Conservation (phyloP, 2,329 filamentous ascomycete species). For the Fusarium dlaminii region DNA sequence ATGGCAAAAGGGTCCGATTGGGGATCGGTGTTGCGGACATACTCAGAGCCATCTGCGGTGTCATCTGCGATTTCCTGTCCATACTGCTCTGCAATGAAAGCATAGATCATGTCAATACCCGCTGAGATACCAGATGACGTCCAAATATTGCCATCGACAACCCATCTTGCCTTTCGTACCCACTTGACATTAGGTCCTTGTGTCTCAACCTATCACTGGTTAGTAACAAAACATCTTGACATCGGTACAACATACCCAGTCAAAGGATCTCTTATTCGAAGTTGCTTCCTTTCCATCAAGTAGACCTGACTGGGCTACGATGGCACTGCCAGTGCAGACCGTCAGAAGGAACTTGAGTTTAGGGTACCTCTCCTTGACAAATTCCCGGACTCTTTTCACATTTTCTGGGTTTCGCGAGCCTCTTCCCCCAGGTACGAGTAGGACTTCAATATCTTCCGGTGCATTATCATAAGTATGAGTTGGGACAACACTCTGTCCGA, state of each 20-base stretch:
- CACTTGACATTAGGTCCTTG: slow-evolving; percentile 60
- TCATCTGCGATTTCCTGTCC: slow-evolving; percentile 59
- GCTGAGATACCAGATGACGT: slow-evolving; percentile 66
- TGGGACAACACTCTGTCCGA: slow-evolving; percentile 46
- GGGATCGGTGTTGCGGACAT: slow-evolving; percentile 62
- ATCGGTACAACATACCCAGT: slow-evolving; percentile 11
- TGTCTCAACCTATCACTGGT: slow-evolving; percentile 44
- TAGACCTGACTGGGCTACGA: slow-evolving; percentile 64
- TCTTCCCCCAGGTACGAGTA: slow-evolving; percentile 52
- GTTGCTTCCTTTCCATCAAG: slow-evolving; percentile 67
- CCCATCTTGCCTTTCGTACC: slow-evolving; percentile 67
- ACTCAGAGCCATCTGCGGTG: slow-evolving; percentile 65
- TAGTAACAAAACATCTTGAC: background rate
- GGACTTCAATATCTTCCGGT: slow-evolving; percentile 49
- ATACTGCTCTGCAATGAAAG: slow-evolving; percentile 51
- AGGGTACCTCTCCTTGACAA: slow-evolving; percentile 53
- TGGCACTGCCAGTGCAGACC: slow-evolving; percentile 68
- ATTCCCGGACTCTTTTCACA: slow-evolving; percentile 48
- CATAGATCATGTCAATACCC: slow-evolving; percentile 52
- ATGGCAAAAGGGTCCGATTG: slow-evolving; percentile 64
- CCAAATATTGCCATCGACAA: slow-evolving; percentile 69
- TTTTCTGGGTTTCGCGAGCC: slow-evolving; percentile 43
- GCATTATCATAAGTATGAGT: slow-evolving; percentile 51
- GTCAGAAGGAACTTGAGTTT: slow-evolving; percentile 64
- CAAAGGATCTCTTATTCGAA: slow-evolving; percentile 66